Base-by-base conservation (phyloP, 345 rosid species). In the Camelina hispida region DNA sequence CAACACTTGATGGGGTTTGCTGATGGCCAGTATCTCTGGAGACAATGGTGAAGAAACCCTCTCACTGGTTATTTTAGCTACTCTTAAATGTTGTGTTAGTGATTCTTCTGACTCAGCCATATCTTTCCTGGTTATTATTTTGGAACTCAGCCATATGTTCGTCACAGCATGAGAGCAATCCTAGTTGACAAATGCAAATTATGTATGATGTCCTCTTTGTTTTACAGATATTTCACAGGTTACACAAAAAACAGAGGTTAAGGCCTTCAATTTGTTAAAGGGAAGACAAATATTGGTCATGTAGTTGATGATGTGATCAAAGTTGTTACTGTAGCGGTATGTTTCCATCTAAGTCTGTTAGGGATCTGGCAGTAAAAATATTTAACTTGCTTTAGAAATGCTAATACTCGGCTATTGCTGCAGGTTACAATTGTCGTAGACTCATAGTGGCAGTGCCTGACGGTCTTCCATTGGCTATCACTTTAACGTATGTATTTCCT, bases 11-110 rank as follows among this genome's bases (percentile, higher is more conserved):
- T 95, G 99, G 99, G 99, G 99, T 28, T 69, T 95, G 81, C 88
- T 90, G 67, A 92, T 95, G 98, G 90, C 97, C 71, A 92, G 93
- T 23, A 23, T 74, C 55, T 92, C 99, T 4, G 99, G 92, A 81
- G 97, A 95, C 79, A 88, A 83, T 69, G 98, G 93, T 16, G 99
- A 92, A 89, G 99, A 95, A 85, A 95, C 99, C 46, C 99, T 96
- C 4, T 83, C 92, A 43, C 8, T 5, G 8, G 35, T 32, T 32
- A 23, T 23, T 23, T 23, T 20, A 20, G 22, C 22, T 20, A 20
- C 22, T 20, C 22, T 20, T 20, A 20, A 20, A 20, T 23, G 53
- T 59, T 57, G 99, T 96, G 75, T 81, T 96, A 79, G 87, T 83
- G 76, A 88, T 91, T 69, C 98, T 96, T 60, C 60, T 93, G 46